Evolutionary conservation across 2,329 filamentous ascomycete species (phyloP).

Genomic region (Trichophyton benhamiae): DNA sequence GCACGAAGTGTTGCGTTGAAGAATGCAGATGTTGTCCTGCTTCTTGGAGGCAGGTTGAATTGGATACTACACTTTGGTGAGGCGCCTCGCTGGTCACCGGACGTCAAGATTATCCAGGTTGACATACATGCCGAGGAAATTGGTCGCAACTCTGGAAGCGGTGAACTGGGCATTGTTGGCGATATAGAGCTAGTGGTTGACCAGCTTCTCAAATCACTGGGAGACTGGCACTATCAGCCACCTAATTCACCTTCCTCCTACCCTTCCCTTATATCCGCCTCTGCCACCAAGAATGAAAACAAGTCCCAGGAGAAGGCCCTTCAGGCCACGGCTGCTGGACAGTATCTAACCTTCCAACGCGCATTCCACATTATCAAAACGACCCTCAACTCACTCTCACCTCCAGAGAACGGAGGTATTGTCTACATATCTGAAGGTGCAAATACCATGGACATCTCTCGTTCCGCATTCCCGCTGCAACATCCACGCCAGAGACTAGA

Average conservation of each 20-base stretch:
- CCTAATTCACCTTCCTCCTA: slow-evolving; percentile 23
- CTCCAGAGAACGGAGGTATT: slow-evolving; percentile 35
- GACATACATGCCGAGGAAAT: slow-evolving; percentile 44
- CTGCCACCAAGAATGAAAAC: slow-evolving; percentile 36
- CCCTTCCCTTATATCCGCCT: slow-evolving; percentile 22
- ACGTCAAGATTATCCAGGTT: slow-evolving; percentile 44
- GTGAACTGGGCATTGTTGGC: slow-evolving; percentile 39
- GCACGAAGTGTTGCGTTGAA: slow-evolving; percentile 43
- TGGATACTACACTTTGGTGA: slow-evolving; percentile 49
- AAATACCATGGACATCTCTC: slow-evolving; percentile 50
- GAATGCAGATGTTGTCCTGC: slow-evolving; percentile 43
- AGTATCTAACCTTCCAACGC: slow-evolving; percentile 39
- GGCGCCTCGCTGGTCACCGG: slow-evolving; percentile 39
- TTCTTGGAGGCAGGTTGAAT: slow-evolving; percentile 45
- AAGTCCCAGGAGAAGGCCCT: slow-evolving; percentile 34
- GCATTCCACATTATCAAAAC: slow-evolving; percentile 43
- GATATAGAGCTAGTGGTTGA: slow-evolving; percentile 40
- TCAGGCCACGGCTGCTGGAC: slow-evolving; percentile 20
- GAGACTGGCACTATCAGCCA: slow-evolving; percentile 35
- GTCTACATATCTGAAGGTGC: slow-evolving; percentile 48
- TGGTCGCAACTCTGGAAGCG: slow-evolving; percentile 39
- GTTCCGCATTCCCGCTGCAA: slow-evolving; percentile 42
- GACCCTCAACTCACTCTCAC: slow-evolving; percentile 36
- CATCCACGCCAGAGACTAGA: slow-evolving; percentile 45
- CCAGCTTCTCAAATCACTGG: slow-evolving; percentile 34